phyloP scores from a whole-genome alignment of 345 rosid genomes.

The Brassica incana region DNA sequence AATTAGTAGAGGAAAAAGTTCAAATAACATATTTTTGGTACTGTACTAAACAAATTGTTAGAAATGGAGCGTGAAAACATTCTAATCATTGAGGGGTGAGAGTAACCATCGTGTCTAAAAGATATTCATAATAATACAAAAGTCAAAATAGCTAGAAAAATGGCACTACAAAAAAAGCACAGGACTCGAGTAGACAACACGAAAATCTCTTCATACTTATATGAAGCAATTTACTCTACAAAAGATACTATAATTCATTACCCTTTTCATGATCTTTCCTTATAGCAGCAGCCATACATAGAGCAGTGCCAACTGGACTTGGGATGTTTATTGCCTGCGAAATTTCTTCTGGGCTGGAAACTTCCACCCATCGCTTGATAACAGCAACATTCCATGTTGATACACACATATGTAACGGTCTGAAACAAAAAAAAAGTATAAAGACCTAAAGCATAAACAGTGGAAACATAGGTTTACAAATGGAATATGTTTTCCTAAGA shows the following conservation, averaged over 20 bases:
- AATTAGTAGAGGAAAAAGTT: background rate
- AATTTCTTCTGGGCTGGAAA: conserved; percentile 69
- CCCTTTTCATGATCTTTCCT: conserved; percentile 95
- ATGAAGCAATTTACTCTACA: background rate
- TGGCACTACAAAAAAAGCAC: background rate
- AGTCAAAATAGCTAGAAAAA: background rate
- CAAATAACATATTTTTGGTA: too few relatives aligned
- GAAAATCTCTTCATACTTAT: background rate
- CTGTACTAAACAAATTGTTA: too few relatives aligned
- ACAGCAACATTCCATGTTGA: conserved; percentile 89
- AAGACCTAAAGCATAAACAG: conserved; percentile 13
- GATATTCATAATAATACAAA: background rate
- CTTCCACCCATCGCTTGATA: conserved; percentile 91
- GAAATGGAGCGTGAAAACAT: background rate
- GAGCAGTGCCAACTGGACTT: conserved; percentile 81
- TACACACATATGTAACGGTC: conserved; percentile 89
- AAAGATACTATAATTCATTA: conserved; percentile 40
- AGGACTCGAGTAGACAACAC: conserved; percentile 6
- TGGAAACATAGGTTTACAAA: conserved; percentile 5
- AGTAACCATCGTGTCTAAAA: background rate
- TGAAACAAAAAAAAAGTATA: conserved; percentile 40
- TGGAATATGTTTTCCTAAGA: background rate
- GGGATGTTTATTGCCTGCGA: conserved; percentile 72
- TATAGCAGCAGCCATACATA: conserved; percentile 86
- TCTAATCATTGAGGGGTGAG: background rate